Evolutionary conservation across 805 yeast genomes (phyloP).

Genomic region (Kuraishia floccosa): DNA sequence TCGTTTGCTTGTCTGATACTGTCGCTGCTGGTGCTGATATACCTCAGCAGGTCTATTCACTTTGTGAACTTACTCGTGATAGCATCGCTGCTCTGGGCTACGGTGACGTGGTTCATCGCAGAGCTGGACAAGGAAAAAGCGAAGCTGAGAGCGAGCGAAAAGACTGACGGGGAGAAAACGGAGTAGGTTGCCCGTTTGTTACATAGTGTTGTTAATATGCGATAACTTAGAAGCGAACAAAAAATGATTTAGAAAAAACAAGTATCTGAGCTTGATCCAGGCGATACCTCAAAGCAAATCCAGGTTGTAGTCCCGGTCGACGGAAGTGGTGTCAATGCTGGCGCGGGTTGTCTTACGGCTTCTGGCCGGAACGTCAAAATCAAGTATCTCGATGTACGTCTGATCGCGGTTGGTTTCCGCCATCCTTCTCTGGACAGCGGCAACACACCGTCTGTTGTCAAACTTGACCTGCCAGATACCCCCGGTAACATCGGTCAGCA

Average conservation of each 20-base stretch:
- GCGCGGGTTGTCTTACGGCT: too few relatives aligned
- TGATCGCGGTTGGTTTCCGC: too few relatives aligned
- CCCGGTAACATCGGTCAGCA: slow-evolving; percentile 65
- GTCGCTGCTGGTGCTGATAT: slow-evolving; percentile 46
- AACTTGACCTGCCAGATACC: slow-evolving; percentile 93
- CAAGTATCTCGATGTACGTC: slow-evolving; percentile 66
- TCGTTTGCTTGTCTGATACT: slow-evolving; percentile 60
- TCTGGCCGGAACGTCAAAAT: slow-evolving; percentile 64
- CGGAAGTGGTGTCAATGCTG: too few relatives aligned
- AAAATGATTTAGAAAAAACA: too few relatives aligned
- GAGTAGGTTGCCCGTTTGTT: too few relatives aligned
- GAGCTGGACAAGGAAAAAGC: slow-evolving; percentile 44
- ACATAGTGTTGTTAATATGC: too few relatives aligned
- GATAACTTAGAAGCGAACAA: too few relatives aligned
- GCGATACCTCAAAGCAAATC: too few relatives aligned
- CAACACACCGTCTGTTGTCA: slow-evolving; percentile 74
- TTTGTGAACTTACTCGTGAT: slow-evolving; percentile 34
- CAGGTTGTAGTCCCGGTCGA: too few relatives aligned
- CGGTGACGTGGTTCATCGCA: slow-evolving; percentile 78
- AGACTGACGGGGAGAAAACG: slow-evolving; percentile 8
- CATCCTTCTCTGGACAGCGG: slow-evolving; percentile 70
- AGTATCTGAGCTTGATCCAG: too few relatives aligned
- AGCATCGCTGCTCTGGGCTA: slow-evolving; percentile 52
- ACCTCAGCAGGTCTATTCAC: slow-evolving; percentile 57
- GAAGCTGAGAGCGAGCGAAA: slow-evolving; percentile 17